Conservation (phyloP, 2,329 filamentous ascomycete genomes). For the Fusarium virguliforme region DNA sequence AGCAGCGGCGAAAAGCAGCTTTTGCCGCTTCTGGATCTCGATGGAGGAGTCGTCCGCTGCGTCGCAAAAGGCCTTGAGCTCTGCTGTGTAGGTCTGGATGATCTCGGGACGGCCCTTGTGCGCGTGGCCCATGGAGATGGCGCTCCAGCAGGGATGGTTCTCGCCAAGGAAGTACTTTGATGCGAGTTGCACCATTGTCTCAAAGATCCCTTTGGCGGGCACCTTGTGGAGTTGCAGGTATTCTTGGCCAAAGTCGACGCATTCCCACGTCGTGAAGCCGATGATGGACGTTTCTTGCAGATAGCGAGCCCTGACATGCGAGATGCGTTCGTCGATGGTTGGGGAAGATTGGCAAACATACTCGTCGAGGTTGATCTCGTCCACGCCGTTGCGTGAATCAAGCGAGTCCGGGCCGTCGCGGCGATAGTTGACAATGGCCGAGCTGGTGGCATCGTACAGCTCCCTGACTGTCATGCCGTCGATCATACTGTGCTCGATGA, state of each 20-base stretch:
- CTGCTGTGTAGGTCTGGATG: background rate
- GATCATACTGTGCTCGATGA: slow-evolving; percentile 5
- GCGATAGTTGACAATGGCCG: background rate
- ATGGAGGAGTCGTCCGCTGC: background rate
- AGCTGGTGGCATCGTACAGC: background rate
- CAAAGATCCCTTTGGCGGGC: background rate
- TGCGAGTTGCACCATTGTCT: background rate
- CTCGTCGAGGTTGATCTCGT: background rate
- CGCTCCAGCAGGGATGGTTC: slow-evolving; percentile 6
- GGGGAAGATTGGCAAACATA: background rate
- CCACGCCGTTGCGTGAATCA: background rate
- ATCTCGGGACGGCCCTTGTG: background rate
- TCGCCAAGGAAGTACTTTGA: slow-evolving; percentile 3
- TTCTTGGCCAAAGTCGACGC: background rate
- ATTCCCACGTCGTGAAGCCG: slow-evolving; percentile 4
- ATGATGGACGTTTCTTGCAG: background rate
- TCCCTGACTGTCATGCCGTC: background rate
- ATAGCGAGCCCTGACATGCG: background rate
- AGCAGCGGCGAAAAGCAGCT: background rate
- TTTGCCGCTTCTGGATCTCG: background rate
- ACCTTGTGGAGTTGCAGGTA: background rate
- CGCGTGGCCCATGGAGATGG: slow-evolving; percentile 5
- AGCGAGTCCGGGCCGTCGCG: background rate
- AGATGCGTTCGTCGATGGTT: background rate
- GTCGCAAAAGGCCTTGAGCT: background rate